Evolutionary conservation across 768 basidiomycete species (phyloP).

Genomic region (Daedalea quercina): DNA sequence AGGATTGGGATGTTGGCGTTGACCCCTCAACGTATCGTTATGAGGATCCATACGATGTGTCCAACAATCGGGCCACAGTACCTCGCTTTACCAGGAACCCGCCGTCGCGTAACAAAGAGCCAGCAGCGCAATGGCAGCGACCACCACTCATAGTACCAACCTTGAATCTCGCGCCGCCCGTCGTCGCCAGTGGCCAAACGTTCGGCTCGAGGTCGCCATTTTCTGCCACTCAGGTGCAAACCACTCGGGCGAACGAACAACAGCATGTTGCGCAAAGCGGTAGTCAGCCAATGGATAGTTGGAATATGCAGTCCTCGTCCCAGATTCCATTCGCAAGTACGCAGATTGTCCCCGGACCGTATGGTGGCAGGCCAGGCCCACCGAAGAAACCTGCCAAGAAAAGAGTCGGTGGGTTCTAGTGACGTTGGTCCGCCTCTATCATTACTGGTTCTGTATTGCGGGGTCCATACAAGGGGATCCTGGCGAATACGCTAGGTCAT

Average conservation of each 20-base stretch:
- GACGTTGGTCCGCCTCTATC: no score
- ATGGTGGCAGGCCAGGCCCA: slow-evolving; percentile 50
- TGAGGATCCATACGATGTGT: slow-evolving; percentile 43
- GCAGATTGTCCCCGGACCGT: slow-evolving; percentile 63
- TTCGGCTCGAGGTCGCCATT: slow-evolving; percentile 6
- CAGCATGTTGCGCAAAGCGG: slow-evolving; percentile 1
- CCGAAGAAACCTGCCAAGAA: slow-evolving; percentile 56
- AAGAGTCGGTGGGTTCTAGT: slow-evolving; percentile 69
- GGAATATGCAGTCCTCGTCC: slow-evolving; percentile 13
- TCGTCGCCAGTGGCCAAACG: slow-evolving; percentile 12
- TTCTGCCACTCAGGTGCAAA: slow-evolving; percentile 14
- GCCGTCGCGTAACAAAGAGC: background rate
- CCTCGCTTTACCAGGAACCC: background rate
- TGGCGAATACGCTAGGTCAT: no score
- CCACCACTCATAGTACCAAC: slow-evolving; percentile 33
- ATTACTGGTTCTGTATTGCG: no score
- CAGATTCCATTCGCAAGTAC: slow-evolving; percentile 55
- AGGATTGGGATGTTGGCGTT: slow-evolving; percentile 58
- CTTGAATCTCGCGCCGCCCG: slow-evolving; percentile 15
- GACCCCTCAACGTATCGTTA: slow-evolving; percentile 46
- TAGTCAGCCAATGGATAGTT: slow-evolving; percentile 15
- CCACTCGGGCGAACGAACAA: background rate
- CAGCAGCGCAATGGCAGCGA: slow-evolving; percentile 16
- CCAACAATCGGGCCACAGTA: background rate
- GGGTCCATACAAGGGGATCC: no score